Evolutionary conservation across 805 yeast genomes (phyloP).

Genomic region (Monosporozyma solicola): DNA sequence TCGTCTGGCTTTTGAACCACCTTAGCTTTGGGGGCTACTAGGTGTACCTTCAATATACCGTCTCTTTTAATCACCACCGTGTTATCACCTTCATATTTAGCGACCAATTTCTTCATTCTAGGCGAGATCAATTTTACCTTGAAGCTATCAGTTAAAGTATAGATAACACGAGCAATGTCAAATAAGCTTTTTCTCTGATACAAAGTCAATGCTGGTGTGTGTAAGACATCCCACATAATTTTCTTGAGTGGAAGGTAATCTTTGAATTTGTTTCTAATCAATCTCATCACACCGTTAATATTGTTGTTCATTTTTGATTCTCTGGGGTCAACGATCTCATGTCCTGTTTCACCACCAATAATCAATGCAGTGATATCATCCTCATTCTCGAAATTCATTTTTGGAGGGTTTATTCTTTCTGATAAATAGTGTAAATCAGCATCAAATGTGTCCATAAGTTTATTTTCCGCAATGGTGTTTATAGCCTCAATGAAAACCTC

Average conservation of each 20-base stretch:
- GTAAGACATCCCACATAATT: slow-evolving; percentile 62
- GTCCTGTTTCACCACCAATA: slow-evolving; percentile 9
- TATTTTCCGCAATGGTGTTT: slow-evolving; percentile 62
- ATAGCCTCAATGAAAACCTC: slow-evolving; percentile 42
- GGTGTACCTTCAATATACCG: slow-evolving; percentile 27
- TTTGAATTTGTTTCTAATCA: slow-evolving; percentile 21
- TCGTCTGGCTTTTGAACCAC: slow-evolving; percentile 5
- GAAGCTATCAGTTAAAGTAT: slow-evolving; percentile 49
- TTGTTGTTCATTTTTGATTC: slow-evolving; percentile 21
- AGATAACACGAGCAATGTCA: slow-evolving; percentile 57
- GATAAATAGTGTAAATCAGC: slow-evolving; percentile 44
- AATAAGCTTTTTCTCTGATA: slow-evolving; percentile 54
- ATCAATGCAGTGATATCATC: slow-evolving; percentile 10
- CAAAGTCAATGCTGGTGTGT: slow-evolving; percentile 50
- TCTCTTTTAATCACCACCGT: slow-evolving; percentile 53
- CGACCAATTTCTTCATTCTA: slow-evolving; percentile 55
- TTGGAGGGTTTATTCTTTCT: slow-evolving; percentile 19
- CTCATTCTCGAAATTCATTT: slow-evolving; percentile 10
- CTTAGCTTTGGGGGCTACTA: slow-evolving; percentile 18
- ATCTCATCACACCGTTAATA: slow-evolving; percentile 19
- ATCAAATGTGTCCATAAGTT: slow-evolving; percentile 50
- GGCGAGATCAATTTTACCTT: slow-evolving; percentile 62
- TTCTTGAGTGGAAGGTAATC: slow-evolving; percentile 46
- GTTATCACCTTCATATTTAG: slow-evolving; percentile 45
- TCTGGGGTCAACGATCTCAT: slow-evolving; percentile 10